Conservation (phyloP, 2,329 filamentous ascomycete species). For the Tympanopsis confertula region DNA sequence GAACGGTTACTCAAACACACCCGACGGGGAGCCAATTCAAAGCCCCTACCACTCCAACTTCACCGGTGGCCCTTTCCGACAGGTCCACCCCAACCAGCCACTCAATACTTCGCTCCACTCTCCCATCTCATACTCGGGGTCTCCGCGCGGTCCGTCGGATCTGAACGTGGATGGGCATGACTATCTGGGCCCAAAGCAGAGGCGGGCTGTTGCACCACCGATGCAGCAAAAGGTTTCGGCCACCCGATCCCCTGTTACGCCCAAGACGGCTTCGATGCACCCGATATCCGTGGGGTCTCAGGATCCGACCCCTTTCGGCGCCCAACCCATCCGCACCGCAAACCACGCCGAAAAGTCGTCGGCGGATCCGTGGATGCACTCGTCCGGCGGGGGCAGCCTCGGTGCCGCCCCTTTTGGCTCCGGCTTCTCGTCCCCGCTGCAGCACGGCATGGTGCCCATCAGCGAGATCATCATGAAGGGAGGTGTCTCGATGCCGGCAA, state of each 20-base stretch:
- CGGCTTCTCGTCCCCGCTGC: slow-evolving; percentile 73
- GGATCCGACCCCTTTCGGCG: slow-evolving; percentile 61
- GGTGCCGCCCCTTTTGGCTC: slow-evolving; percentile 82
- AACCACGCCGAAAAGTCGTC: slow-evolving; percentile 68
- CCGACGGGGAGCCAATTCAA: slow-evolving; percentile 82
- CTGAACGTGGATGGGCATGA: slow-evolving; percentile 37
- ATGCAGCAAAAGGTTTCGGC: slow-evolving; percentile 66
- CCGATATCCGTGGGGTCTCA: slow-evolving; percentile 56
- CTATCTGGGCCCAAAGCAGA: slow-evolving; percentile 45
- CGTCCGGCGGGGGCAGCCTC: slow-evolving; percentile 71
- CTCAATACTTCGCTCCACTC: slow-evolving; percentile 43
- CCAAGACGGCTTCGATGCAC: slow-evolving; percentile 70
- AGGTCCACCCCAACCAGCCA: slow-evolving; percentile 46
- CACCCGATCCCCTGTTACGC: slow-evolving; percentile 70
- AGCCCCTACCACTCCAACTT: slow-evolving; percentile 77
- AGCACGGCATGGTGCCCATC: slow-evolving; percentile 62
- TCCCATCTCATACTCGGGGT: slow-evolving; percentile 35
- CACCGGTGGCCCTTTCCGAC: slow-evolving; percentile 65
- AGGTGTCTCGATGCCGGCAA: slow-evolving; percentile 78
- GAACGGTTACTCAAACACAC: slow-evolving; percentile 79
- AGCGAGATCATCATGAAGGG: slow-evolving; percentile 82
- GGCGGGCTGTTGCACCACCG: slow-evolving; percentile 45
- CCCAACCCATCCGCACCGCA: slow-evolving; percentile 66
- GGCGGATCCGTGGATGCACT: slow-evolving; percentile 84
- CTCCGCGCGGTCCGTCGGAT: slow-evolving; percentile 35